Percentiles rank a stretch among this genome's conserved stretches.
These are phyloP conservation scores for Aurifilum marmelostoma DNA, from an alignment of 2,329 filamentous ascomycete species.

Conservation along the genomic window DNA sequence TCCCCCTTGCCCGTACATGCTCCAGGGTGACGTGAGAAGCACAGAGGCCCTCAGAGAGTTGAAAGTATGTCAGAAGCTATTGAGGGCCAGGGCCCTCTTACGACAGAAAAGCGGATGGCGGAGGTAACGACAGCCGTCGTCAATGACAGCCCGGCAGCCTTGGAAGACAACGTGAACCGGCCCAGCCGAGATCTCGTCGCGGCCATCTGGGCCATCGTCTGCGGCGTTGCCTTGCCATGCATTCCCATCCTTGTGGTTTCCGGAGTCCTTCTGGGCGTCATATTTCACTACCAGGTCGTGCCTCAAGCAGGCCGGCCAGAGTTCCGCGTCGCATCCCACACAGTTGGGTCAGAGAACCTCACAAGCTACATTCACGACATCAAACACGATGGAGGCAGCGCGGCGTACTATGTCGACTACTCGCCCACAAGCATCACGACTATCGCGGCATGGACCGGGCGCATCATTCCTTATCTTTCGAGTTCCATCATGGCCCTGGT, in stretches of 20 bases:
- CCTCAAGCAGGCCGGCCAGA: neutral
- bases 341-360: neutral
- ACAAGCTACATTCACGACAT: neutral
- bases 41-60: neutral
- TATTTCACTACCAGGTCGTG: neutral
- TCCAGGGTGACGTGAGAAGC: neutral
- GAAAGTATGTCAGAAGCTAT: neutral
- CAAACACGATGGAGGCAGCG: neutral
- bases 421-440: slow-evolving; percentile 3
- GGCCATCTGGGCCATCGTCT: neutral
- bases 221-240: slow-evolving; percentile 1
- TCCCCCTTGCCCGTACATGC: too few relatives aligned
- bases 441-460: slow-evolving; percentile 1
- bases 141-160: neutral
- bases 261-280: neutral
- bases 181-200: slow-evolving; percentile 4
- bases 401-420: slow-evolving; percentile 1
- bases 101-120: neutral
- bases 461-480: slow-evolving; percentile 5
- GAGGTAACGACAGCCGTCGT: neutral
- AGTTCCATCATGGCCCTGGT: slow-evolving; percentile 15
- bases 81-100: neutral
- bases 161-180: neutral
- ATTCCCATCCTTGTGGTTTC: neutral
- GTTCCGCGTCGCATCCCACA: neutral